Conservation (phyloP, 164 flowering plant species). For the Magnolia officinalis region DNA sequence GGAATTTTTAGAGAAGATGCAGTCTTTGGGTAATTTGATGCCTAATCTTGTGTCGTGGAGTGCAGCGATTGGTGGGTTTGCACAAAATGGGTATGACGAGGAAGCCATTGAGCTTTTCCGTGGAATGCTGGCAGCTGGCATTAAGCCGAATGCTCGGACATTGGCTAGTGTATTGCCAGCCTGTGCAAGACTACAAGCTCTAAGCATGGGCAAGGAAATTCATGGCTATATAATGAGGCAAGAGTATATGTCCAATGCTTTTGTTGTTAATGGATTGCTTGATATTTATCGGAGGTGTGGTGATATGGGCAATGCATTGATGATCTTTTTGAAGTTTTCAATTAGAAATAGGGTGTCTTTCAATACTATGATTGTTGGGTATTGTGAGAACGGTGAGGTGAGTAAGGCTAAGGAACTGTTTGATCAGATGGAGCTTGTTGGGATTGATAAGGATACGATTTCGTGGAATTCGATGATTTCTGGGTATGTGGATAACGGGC, state of each 20-base stretch:
- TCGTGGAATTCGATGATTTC: slow-evolving; percentile 81
- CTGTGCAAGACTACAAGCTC: slow-evolving; percentile 49
- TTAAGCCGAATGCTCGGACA: slow-evolving; percentile 59
- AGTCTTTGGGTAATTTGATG: slow-evolving; percentile 13
- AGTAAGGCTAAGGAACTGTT: slow-evolving; percentile 48
- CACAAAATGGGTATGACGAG: slow-evolving; percentile 52
- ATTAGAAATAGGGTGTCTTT: slow-evolving; percentile 45
- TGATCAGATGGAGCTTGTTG: slow-evolving; percentile 48
- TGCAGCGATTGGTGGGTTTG: slow-evolving; percentile 64
- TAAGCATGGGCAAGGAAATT: slow-evolving; percentile 48
- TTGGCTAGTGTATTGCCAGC: slow-evolving; percentile 68
- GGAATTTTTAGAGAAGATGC: slow-evolving; percentile 45
- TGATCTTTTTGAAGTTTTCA: slow-evolving; percentile 45
- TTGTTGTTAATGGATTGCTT: slow-evolving; percentile 60
- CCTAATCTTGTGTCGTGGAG: slow-evolving; percentile 77
- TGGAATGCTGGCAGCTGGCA: slow-evolving; percentile 45
- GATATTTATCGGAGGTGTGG: slow-evolving; percentile 67
- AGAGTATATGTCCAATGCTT: slow-evolving; percentile 44
- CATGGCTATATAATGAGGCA: slow-evolving; percentile 61
- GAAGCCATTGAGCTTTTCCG: slow-evolving; percentile 52
- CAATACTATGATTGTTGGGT: slow-evolving; percentile 79
- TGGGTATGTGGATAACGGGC: slow-evolving; percentile 49
- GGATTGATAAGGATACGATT: slow-evolving; percentile 38
- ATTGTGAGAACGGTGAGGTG: slow-evolving; percentile 51
- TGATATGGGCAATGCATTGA: slow-evolving; percentile 49